Evolutionary conservation across 768 basidiomycete species (phyloP).

Genomic region (Serendipita sp.): DNA sequence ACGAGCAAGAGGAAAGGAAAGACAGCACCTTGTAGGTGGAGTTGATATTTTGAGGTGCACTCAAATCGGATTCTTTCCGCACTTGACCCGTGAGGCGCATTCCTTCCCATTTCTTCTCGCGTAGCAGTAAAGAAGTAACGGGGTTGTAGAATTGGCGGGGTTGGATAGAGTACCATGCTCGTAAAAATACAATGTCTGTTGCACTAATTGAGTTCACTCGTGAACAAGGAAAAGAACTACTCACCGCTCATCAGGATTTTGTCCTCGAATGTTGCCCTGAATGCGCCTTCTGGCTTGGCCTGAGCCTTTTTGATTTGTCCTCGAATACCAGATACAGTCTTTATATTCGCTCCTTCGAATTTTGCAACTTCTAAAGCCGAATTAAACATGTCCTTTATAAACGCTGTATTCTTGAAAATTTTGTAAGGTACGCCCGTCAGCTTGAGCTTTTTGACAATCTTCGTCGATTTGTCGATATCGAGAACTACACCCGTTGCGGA

Average conservation of each 20-base stretch:
- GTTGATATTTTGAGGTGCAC: constrained; percentile 65
- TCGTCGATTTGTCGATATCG: constrained; percentile 78
- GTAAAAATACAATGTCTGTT: constrained; percentile 84
- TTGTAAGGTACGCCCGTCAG: constrained; percentile 90
- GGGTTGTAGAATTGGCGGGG: constrained; percentile 95
- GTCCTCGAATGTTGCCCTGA: constrained; percentile 95
- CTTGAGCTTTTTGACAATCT: constrained; percentile 98
- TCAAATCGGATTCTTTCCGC: constrained; percentile 65
- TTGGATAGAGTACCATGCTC: constrained; percentile 93
- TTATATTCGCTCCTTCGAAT: constrained; percentile 94
- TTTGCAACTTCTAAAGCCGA: constrained; percentile 90
- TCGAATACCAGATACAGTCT: constrained; percentile 87
- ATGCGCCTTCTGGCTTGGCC: constrained; percentile 87
- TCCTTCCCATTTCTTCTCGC: constrained; percentile 75
- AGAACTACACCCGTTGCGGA: constrained; percentile 90
- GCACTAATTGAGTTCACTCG: constrained; percentile 2
- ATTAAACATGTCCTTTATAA: constrained; percentile 94
- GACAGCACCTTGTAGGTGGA: constrained; percentile 61
- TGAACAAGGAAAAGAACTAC: constrained; percentile 17
- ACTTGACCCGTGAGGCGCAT: constrained; percentile 95
- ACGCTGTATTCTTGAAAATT: constrained; percentile 98
- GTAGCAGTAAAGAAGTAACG: constrained; percentile 75
- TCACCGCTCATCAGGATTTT: constrained; percentile 89
- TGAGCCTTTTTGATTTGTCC: constrained; percentile 96
- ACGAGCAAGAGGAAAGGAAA: neutral